Percentiles rank a stretch among this genome's conserved stretches.
Evolutionary conservation across 2,329 filamentous ascomycete species (phyloP).

Genomic region (Kalmusia sp.): DNA sequence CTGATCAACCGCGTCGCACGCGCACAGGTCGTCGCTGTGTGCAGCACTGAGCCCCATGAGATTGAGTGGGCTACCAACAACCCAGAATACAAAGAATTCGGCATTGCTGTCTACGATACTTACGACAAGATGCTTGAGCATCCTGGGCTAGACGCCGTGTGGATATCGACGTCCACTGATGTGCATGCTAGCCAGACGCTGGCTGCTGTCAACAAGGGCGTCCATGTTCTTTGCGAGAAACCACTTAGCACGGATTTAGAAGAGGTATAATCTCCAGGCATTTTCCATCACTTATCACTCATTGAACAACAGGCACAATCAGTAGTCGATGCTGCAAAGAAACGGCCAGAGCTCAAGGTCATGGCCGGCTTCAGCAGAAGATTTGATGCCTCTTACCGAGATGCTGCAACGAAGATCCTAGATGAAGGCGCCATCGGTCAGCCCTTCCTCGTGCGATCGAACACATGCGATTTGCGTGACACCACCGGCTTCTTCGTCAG

Average conservation of each 20-base stretch:
- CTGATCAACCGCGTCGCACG: constrained; percentile 53
- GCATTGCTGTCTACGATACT: constrained; percentile 53
- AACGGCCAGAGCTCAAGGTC: constrained; percentile 48
- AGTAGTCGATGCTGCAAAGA: constrained; percentile 44
- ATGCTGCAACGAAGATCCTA: constrained; percentile 38
- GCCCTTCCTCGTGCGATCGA: constrained; percentile 50
- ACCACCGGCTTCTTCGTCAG: constrained; percentile 49
- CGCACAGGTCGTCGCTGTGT: constrained; percentile 59
- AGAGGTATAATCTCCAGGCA: constrained; percentile 24
- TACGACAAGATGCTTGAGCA: constrained; percentile 57
- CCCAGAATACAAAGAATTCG: constrained; percentile 50
- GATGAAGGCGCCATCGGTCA: constrained; percentile 47
- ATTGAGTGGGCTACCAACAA: constrained; percentile 52
- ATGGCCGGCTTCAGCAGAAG: constrained; percentile 55
- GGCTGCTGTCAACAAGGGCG: constrained; percentile 40
- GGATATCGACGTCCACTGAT: constrained; percentile 42
- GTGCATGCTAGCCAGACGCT: constrained; percentile 44
- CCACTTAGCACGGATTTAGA: constrained; percentile 44
- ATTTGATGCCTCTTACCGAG: constrained; percentile 53
- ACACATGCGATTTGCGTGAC: constrained; percentile 49
- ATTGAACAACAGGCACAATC: constrained; percentile 16
- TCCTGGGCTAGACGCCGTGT: constrained; percentile 52
- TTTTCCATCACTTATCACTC: not conserved
- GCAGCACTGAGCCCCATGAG: constrained; percentile 54
- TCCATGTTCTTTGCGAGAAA: constrained; percentile 50